Percentiles rank a stretch among this genome's conserved stretches.
Conservation (phyloP, 108 stramenopile species). For the Discostella pseudostelligera region DNA sequence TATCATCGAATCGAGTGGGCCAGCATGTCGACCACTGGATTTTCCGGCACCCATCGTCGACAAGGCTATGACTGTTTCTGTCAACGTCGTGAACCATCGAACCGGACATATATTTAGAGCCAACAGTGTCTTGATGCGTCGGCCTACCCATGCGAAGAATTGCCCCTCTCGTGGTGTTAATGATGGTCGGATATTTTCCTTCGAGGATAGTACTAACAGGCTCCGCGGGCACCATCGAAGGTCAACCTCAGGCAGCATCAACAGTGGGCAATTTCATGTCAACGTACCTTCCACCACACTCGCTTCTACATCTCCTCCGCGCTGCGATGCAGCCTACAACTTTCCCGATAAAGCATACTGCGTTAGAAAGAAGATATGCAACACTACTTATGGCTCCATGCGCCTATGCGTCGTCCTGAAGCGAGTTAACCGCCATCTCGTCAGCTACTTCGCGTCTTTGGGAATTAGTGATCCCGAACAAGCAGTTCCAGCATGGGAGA, state of each 20-base stretch:
- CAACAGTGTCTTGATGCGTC: conserved; percentile 30
- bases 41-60: conserved; percentile 44
- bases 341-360: conserved; percentile 35
- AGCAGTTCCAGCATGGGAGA: conserved; percentile 29
- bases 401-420: conserved; percentile 37
- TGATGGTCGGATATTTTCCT: background rate
- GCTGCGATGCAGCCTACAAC: conserved; percentile 25
- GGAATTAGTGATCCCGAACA: conserved; percentile 2
- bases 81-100: conserved; percentile 30
- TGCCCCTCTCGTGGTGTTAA: conserved; percentile 3
- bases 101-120: conserved; percentile 30
- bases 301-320: background rate
- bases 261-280: conserved; percentile 6
- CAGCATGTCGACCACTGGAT: conserved; percentile 39
- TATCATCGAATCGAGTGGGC: conserved; percentile 44
- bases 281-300: background rate
- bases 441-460: background rate
- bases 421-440: conserved; percentile 1
- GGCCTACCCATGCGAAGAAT: conserved; percentile 21
- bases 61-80: conserved; percentile 20
- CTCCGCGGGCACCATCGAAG: conserved; percentile 6
- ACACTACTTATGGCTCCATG: conserved; percentile 36
- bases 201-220: background rate
- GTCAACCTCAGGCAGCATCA: conserved; percentile 4
- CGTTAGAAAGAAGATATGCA: conserved; percentile 35